phyloP scores from a whole-genome alignment of 768 basidiomycete genomes.

The Mycena amicta region DNA sequence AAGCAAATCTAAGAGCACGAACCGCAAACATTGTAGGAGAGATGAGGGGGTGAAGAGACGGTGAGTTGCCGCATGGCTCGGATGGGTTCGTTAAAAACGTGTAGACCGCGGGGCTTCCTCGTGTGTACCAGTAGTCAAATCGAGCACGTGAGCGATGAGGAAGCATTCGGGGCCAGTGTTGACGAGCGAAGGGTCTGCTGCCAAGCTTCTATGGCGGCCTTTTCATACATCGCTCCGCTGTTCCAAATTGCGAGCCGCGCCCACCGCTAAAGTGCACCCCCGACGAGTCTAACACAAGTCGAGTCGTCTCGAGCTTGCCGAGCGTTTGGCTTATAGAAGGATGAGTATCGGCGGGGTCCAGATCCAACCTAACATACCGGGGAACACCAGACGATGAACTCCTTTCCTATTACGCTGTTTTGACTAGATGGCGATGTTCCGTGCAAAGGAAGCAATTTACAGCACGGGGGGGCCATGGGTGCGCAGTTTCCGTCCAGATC shows the following conservation, averaged over 20 bases:
- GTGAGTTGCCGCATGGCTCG: no score
- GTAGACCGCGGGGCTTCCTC: no score
- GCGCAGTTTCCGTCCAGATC: no score
- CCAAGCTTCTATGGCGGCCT: slow-evolving; percentile 14
- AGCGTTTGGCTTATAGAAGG: slow-evolving; percentile 68
- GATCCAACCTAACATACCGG: slow-evolving; percentile 51
- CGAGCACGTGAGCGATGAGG: slow-evolving; percentile 18
- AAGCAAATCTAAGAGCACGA: slow-evolving; percentile 20
- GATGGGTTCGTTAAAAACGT: slow-evolving; percentile 34
- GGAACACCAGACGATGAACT: slow-evolving; percentile 79
- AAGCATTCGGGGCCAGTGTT: slow-evolving; percentile 18
- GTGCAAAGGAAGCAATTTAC: neutral
- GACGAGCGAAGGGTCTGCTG: slow-evolving; percentile 17
- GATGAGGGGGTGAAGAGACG: slow-evolving; percentile 13
- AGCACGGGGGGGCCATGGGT: no score
- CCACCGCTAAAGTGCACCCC: slow-evolving; percentile 78
- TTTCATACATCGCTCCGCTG: slow-evolving; percentile 32
- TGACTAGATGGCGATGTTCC: slow-evolving; percentile 66
- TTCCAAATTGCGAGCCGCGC: slow-evolving; percentile 15
- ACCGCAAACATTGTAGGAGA: slow-evolving; percentile 22
- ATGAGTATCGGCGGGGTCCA: slow-evolving; percentile 21
- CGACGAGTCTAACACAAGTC: slow-evolving; percentile 82
- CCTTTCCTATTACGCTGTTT: slow-evolving; percentile 51
- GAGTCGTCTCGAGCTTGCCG: slow-evolving; percentile 71
- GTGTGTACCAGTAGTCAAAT: no score